Evolutionary conservation across 352 stramenopile species (phyloP).

Genomic region (Aphanomyces stellatus): DNA sequence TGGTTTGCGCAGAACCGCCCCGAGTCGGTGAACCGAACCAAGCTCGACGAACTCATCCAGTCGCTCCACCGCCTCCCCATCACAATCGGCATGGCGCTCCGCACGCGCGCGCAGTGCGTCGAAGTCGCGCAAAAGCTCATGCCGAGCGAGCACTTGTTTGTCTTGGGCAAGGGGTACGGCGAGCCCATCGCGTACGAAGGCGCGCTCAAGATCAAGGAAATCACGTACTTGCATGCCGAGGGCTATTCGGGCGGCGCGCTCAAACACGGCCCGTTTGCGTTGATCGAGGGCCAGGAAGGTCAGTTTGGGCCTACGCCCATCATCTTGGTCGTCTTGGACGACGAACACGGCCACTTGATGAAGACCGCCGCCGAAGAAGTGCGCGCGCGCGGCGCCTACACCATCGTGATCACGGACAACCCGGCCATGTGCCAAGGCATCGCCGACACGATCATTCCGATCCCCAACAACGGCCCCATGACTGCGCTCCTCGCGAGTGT

Average conservation of each 20-base stretch:
- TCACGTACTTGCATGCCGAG: slow-evolving; percentile 98
- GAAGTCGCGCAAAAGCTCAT: slow-evolving; percentile 82
- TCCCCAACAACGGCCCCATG: slow-evolving; percentile 95
- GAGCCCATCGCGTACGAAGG: slow-evolving; percentile 95
- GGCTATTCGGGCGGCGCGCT: slow-evolving; percentile 96
- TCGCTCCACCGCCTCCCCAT: slow-evolving; percentile 95
- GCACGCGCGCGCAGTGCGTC: slow-evolving; percentile 87
- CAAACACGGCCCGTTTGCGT: slow-evolving; percentile 98
- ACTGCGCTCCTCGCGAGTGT: slow-evolving; percentile 94
- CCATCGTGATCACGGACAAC: slow-evolving; percentile 98
- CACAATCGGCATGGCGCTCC: slow-evolving; percentile 96
- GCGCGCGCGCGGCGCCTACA: slow-evolving; percentile 91
- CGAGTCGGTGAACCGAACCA: slow-evolving; percentile 63
- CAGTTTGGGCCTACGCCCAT: slow-evolving; percentile 95
- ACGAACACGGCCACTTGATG: slow-evolving; percentile 95
- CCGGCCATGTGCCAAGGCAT: slow-evolving; percentile 88
- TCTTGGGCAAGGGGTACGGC: slow-evolving; percentile 91
- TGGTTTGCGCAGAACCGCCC: slow-evolving; percentile 88
- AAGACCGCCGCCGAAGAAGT: slow-evolving; percentile 94
- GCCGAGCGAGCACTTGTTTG: slow-evolving; percentile 91
- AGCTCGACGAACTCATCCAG: slow-evolving; percentile 88
- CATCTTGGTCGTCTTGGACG: slow-evolving; percentile 96
- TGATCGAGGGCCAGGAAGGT: slow-evolving; percentile 94
- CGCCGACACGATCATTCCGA: slow-evolving; percentile 89
- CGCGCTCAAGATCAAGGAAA: slow-evolving; percentile 99